Evolutionary conservation across 805 yeast species (phyloP).

Genomic region (Candida germanica): DNA sequence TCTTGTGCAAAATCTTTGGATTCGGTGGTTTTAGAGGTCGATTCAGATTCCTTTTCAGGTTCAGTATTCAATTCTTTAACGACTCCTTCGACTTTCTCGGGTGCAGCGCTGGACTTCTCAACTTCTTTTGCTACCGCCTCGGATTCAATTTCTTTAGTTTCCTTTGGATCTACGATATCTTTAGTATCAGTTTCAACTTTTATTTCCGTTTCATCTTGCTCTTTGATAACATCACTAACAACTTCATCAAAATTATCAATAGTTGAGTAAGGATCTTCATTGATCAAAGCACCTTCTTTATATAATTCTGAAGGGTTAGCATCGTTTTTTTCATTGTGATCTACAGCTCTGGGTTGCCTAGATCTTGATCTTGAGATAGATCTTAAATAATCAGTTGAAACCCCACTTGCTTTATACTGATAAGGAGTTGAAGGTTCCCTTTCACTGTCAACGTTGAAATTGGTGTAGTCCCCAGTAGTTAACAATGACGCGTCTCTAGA

Average conservation of each 20-base stretch:
- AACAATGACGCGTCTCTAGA: conserved; percentile 37
- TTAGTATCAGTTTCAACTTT: conserved; percentile 1
- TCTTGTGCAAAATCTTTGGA: neutral
- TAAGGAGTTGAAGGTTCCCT: conserved; percentile 51
- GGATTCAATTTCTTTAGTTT: conserved; percentile 6
- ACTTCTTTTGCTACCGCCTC: conserved; percentile 6
- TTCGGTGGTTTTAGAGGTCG: neutral
- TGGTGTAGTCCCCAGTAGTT: conserved; percentile 46
- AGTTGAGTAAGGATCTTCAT: conserved; percentile 48
- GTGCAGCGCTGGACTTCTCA: conserved; percentile 1
- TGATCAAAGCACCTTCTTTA: conserved; percentile 55
- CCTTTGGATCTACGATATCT: conserved; percentile 9
- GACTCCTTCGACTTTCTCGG: conserved; percentile 1
- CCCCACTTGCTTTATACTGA: conserved; percentile 40
- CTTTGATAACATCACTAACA: conserved; percentile 10
- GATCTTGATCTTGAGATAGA: conserved; percentile 66
- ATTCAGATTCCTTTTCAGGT: conserved; percentile 13
- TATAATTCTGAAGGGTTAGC: conserved; percentile 40
- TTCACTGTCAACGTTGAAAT: conserved; percentile 40
- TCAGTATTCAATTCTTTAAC: conserved; percentile 3
- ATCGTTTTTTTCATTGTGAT: conserved; percentile 26
- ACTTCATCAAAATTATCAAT: conserved; percentile 49
- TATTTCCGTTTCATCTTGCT: conserved; percentile 9
- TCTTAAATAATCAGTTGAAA: conserved; percentile 58
- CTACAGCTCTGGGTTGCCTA: conserved; percentile 30